These are phyloP conservation scores for Lanmaoa rubissima DNA, from an alignment of 768 basidiomycete species.

Conservation along the genomic window DNA sequence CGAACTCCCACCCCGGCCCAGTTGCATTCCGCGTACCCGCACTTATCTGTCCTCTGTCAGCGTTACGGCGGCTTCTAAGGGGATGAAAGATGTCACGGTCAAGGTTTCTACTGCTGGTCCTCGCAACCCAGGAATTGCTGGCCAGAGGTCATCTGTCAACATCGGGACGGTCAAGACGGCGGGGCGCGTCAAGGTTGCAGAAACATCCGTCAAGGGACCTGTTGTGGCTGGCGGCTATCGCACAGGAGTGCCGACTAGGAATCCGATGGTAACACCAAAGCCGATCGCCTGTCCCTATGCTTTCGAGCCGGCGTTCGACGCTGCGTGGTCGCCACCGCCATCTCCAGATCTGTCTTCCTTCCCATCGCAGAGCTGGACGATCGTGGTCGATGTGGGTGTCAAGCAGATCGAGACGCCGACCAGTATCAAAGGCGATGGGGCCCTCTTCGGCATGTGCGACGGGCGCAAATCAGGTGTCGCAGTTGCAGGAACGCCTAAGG, in stretches of 20 bases:
- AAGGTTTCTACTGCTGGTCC: neutral
- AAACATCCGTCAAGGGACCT: neutral
- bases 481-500: neutral
- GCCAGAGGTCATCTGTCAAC: neutral
- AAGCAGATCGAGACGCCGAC: neutral
- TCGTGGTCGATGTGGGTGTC: neutral
- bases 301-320: too few relatives aligned
- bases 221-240: neutral
- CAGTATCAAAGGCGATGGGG: neutral
- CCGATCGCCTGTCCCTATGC: neutral
- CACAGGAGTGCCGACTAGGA: neutral
- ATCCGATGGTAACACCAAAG: neutral
- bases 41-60: neutral
- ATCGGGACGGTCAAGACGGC: neutral
- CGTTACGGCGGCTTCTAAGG: neutral
- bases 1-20: neutral
- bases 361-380: constrained; percentile 7
- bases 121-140: too few relatives aligned
- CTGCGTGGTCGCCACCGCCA: neutral
- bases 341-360: constrained; percentile 1
- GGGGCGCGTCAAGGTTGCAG: neutral
- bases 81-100: neutral
- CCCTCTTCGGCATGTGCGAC: too few relatives aligned
- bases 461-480: too few relatives aligned
- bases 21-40: constrained; percentile 1